Conservation (phyloP, 495 filamentous ascomycete genomes). For the Cercophora newfieldiana region DNA sequence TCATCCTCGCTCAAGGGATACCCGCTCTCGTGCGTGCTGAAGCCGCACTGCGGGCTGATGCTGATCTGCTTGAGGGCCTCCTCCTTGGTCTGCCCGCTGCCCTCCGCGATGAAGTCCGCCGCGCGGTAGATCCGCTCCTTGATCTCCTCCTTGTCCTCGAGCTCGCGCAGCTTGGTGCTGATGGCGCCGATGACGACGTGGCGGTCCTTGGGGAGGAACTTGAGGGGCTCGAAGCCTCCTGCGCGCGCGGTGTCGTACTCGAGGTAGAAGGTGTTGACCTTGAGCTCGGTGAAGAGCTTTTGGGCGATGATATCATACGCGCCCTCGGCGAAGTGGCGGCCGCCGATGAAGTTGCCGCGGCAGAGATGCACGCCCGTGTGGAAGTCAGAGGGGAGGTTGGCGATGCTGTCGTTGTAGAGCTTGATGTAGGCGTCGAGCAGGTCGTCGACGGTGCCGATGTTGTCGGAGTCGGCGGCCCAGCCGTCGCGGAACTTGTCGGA, state of each 20-base stretch:
- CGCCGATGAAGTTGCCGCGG: constrained; percentile 77
- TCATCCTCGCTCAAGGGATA: constrained; percentile 65
- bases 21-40: constrained; percentile 69
- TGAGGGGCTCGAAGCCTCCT: constrained; percentile 77
- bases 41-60: constrained; percentile 79
- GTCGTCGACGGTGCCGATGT: constrained; percentile 53
- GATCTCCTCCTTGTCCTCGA: constrained; percentile 75
- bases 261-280: constrained; percentile 78
- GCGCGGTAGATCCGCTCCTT: constrained; percentile 66
- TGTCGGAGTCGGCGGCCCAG: constrained; percentile 63
- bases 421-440: constrained; percentile 73
- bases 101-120: constrained; percentile 70
- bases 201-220: constrained; percentile 68
- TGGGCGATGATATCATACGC: constrained; percentile 78
- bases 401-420: constrained; percentile 73
- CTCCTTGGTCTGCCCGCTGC: constrained; percentile 60
- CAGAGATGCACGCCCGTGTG: constrained; percentile 78
- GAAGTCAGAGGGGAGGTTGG: constrained; percentile 63
- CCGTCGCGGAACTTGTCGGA: constrained; percentile 71
- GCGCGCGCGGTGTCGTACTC: constrained; percentile 78
- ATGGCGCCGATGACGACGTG: constrained; percentile 76
- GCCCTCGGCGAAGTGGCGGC: constrained; percentile 77
- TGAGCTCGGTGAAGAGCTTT: constrained; percentile 74
- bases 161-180: constrained; percentile 68
- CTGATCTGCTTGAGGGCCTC: constrained; percentile 68